Evolutionary conservation across 805 yeast species (phyloP).

Genomic region (Saccharomycopsis fibuligera): DNA sequence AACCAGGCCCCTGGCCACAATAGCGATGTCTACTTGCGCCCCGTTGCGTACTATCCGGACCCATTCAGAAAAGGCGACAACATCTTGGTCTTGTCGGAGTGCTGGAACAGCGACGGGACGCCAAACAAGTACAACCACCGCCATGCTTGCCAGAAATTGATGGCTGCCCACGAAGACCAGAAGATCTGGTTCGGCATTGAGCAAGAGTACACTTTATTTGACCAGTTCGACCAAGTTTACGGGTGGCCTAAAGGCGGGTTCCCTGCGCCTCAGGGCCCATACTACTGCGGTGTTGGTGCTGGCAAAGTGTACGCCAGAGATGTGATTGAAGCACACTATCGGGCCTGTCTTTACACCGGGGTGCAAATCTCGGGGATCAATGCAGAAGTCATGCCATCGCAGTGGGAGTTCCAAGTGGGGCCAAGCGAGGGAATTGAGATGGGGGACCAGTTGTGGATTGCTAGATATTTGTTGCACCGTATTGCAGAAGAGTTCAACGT

Average conservation of each 20-base stretch:
- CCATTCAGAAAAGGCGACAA: slow-evolving; percentile 98
- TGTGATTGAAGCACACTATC: slow-evolving; percentile 97
- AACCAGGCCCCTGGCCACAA: slow-evolving; percentile 98
- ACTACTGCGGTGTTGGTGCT: slow-evolving; percentile 99
- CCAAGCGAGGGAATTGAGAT: slow-evolving; percentile 91
- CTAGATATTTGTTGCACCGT: slow-evolving; percentile 87
- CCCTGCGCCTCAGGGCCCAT: slow-evolving; percentile 99
- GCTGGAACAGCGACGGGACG: slow-evolving; percentile 98
- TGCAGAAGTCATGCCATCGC: slow-evolving; percentile 99
- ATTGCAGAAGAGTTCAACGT: slow-evolving; percentile 99
- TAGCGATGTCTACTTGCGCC: slow-evolving; percentile 91
- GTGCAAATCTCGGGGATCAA: slow-evolving; percentile 89
- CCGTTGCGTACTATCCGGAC: slow-evolving; percentile 91
- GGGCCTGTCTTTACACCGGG: slow-evolving; percentile 95
- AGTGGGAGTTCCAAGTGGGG: slow-evolving; percentile 99
- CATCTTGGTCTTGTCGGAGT: slow-evolving; percentile 89
- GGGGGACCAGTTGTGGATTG: slow-evolving; percentile 98
- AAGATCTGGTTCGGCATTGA: slow-evolving; percentile 96
- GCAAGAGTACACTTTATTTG: slow-evolving; percentile 97
- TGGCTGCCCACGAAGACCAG: slow-evolving; percentile 83
- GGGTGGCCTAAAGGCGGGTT: slow-evolving; percentile 99
- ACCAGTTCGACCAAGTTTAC: slow-evolving; percentile 80
- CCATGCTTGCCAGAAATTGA: slow-evolving; percentile 90
- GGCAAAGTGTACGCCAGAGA: slow-evolving; percentile 98
- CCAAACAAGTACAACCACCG: slow-evolving; percentile 99